Base-by-base conservation (phyloP, 495 filamentous ascomycete genomes). In the Penicillium atrosanguineum region DNA sequence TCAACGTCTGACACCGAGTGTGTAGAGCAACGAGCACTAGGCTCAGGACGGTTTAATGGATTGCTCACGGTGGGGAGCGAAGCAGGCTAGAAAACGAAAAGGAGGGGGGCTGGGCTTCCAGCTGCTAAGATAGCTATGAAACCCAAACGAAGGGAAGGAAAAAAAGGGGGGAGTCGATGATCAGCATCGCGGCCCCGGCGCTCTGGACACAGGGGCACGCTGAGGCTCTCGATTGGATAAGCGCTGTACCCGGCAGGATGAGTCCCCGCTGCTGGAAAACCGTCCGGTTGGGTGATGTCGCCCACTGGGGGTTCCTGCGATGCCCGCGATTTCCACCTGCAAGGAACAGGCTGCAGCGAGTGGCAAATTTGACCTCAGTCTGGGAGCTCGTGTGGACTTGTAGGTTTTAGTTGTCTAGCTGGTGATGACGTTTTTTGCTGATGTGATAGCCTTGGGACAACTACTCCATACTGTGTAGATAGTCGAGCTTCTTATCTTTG, bases 271-370 rank as follows among this genome's bases (percentile, higher is more conserved):
- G 31, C 36, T 46, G 50, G 42, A 53, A 50, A 45, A 49, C 47
- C 52, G 44, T 58, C 58, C 46, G 55, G 49, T 59, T 51, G 60
- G 56, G 52, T 53, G 59, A 62, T 62, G 49, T 53, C 34, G 52
- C 46, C 31, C 38, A 50, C 29, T 19, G 41, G 34, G 11, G 44
- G 49, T 60, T 63, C 48, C 61, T 63, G 57, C 51, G 45, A 52
- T 37, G 46, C 25, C 46, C 39, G 47, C 52, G 38, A 58, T 49
- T 34, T 55, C 52, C 46, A 23, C 23, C 56, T 62, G 62, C 59
- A 64, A 64, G 62, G 62, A 56, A 62, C 62, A 59, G 44, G 58
- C 46, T 29, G 28, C 50, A 20, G 37, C 44, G 16, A 23, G 61
- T 59, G 58, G 58, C 49, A 40, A 58, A 34, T 46, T 56, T 53